Conservation (phyloP, 2,329 filamentous ascomycete species). For the Scedosporium aurantiacum region DNA sequence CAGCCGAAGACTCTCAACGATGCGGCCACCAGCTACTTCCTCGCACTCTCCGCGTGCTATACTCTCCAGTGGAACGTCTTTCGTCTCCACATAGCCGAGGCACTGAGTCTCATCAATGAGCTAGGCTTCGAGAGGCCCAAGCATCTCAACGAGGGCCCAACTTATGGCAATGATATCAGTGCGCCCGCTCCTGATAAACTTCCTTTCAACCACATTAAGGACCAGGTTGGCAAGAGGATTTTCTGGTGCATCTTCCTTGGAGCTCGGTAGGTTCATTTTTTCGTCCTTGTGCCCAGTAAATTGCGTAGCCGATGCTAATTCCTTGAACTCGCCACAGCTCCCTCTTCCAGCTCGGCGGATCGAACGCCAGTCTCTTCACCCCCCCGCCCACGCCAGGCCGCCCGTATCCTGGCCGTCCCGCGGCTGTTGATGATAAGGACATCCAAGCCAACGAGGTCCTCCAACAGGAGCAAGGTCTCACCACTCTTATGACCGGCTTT, state of each 20-base stretch:
- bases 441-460: slow-evolving; percentile 62
- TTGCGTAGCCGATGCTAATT: neutral
- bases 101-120: slow-evolving; percentile 56
- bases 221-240: slow-evolving; percentile 64
- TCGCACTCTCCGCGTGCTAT: slow-evolving; percentile 56
- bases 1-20: slow-evolving; percentile 39
- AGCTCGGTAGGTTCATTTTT: slow-evolving; percentile 39
- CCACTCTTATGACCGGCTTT: slow-evolving; percentile 69
- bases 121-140: slow-evolving; percentile 52
- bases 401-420: slow-evolving; percentile 67
- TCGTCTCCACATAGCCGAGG: slow-evolving; percentile 62
- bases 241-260: slow-evolving; percentile 78
- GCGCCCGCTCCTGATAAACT: slow-evolving; percentile 24
- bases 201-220: slow-evolving; percentile 57
- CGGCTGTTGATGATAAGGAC: slow-evolving; percentile 75
- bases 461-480: slow-evolving; percentile 53
- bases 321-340: slow-evolving; percentile 35
- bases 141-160: slow-evolving; percentile 26
- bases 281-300: neutral
- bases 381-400: slow-evolving; percentile 65
- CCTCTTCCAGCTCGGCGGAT: slow-evolving; percentile 65
- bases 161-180: slow-evolving; percentile 27
- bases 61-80: slow-evolving; percentile 57
- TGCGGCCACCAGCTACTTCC: slow-evolving; percentile 64
- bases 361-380: slow-evolving; percentile 61